Conservation (phyloP, 345 rosid genomes). For the Hypericum perforatum region DNA sequence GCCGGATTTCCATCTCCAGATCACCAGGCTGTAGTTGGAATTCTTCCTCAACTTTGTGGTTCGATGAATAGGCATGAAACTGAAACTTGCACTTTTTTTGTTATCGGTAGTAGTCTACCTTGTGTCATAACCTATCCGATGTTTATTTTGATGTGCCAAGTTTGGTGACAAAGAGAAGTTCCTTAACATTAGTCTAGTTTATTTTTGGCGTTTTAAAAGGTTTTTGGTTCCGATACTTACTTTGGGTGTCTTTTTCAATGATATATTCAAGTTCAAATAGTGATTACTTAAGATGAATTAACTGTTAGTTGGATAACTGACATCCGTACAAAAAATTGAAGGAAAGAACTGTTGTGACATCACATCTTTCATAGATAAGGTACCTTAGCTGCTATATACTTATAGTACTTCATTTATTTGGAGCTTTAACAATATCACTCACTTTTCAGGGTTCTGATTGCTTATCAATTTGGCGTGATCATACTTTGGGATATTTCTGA, state of each 20-base stretch:
- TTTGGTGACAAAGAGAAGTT: too few species aligned
- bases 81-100: slow-evolving; percentile 7
- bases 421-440: neutral
- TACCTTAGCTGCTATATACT: neutral
- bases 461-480: slow-evolving; percentile 20
- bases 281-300: too few species aligned
- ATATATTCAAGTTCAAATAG: too few species aligned
- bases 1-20: slow-evolving; percentile 11
- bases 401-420: neutral
- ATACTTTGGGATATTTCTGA: slow-evolving; percentile 21
- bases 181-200: too few species aligned
- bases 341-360: slow-evolving; percentile 3
- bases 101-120: neutral
- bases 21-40: slow-evolving; percentile 18
- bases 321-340: too few species aligned
- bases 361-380: neutral
- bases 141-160: too few species aligned
- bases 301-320: too few species aligned
- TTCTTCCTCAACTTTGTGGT: slow-evolving; percentile 22
- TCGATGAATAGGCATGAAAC: slow-evolving; percentile 20
- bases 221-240: too few species aligned
- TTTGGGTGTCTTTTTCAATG: too few species aligned
- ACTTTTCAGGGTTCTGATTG: slow-evolving; percentile 19
- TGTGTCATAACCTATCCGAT: too few species aligned
- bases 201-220: too few species aligned